A percentile compares a stretch with the other conserved stretches of the same genome.
Evolutionary conservation across 2,329 filamentous ascomycete species (phyloP).

Genomic region (Colletotrichum echinochloae): DNA sequence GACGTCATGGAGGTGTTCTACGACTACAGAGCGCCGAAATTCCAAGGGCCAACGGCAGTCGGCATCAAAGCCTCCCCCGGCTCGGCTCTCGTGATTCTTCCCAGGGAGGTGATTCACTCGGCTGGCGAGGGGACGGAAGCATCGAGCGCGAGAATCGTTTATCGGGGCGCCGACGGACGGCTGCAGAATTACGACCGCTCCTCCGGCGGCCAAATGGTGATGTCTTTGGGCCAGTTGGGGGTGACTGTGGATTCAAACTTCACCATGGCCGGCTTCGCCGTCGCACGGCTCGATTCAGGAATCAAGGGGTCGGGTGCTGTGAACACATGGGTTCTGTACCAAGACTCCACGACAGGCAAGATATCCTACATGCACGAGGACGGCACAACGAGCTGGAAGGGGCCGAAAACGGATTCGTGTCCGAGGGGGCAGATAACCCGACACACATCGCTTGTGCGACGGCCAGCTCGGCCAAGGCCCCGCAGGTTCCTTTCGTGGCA

Average conservation of each 20-base stretch:
- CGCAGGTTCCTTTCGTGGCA: slow-evolving; percentile 18
- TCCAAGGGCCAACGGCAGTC: slow-evolving; percentile 14
- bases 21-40: slow-evolving; percentile 12
- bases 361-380: slow-evolving; percentile 42
- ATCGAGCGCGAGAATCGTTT: slow-evolving; percentile 30
- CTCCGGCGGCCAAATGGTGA: slow-evolving; percentile 11
- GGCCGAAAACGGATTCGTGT: slow-evolving; percentile 31
- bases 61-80: slow-evolving; percentile 14
- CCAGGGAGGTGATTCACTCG: slow-evolving; percentile 18
- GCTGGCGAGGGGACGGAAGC: slow-evolving; percentile 12
- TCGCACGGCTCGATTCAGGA: slow-evolving; percentile 29
- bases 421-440: slow-evolving; percentile 30
- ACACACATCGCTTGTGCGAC: slow-evolving; percentile 39
- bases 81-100: slow-evolving; percentile 27
- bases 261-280: slow-evolving; percentile 42
- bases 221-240: slow-evolving; percentile 11
- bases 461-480: slow-evolving; percentile 15
- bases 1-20: slow-evolving; percentile 24
- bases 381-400: slow-evolving; percentile 40
- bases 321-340: slow-evolving; percentile 44
- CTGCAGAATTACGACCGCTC: slow-evolving; percentile 31
- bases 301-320: slow-evolving; percentile 30
- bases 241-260: slow-evolving; percentile 41
- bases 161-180: slow-evolving; percentile 23
- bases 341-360: slow-evolving; percentile 41